phyloP scores from a whole-genome alignment of 1,284 basidiomycete species.

The Tilletia caries region DNA sequence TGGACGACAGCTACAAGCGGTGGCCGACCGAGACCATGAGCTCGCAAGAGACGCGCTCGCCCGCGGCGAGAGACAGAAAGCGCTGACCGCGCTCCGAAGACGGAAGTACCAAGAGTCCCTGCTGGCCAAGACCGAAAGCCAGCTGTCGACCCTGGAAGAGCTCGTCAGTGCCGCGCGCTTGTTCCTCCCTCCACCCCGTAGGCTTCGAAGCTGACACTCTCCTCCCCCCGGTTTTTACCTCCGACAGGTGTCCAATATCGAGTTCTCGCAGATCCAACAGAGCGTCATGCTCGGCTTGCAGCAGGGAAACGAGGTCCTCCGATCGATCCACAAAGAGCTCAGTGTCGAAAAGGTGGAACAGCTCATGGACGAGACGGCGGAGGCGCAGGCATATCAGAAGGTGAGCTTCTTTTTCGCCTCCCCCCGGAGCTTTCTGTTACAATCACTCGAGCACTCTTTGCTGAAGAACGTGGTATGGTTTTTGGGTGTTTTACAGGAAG shows the following conservation, averaged over 20 bases:
- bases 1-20: conserved; percentile 69
- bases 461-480: conserved; percentile 16
- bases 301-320: conserved; percentile 87
- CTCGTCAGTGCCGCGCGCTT: conserved; percentile 64
- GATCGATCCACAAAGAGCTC: conserved; percentile 90
- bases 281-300: conserved; percentile 86
- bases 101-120: conserved; percentile 90
- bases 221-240: background rate
- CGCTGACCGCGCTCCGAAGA: conserved; percentile 77
- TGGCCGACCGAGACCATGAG: conserved; percentile 81
- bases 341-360: conserved; percentile 87
- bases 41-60: conserved; percentile 80
- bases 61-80: conserved; percentile 78
- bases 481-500: conserved; percentile 74
- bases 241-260: conserved; percentile 81
- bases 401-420: conserved; percentile 58
- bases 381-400: conserved; percentile 82
- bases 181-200: too few species aligned
- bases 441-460: background rate
- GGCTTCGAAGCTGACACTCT: background rate
- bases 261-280: conserved; percentile 90
- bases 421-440: conserved; percentile 12
- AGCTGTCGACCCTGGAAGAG: conserved; percentile 83
- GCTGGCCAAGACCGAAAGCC: conserved; percentile 79
- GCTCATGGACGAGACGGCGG: conserved; percentile 83